Percentiles rank a stretch among this genome's conserved stretches.
Evolutionary conservation across 2,329 filamentous ascomycete species (phyloP).

Genomic region (Monilinia vaccinii-corymbosi): DNA sequence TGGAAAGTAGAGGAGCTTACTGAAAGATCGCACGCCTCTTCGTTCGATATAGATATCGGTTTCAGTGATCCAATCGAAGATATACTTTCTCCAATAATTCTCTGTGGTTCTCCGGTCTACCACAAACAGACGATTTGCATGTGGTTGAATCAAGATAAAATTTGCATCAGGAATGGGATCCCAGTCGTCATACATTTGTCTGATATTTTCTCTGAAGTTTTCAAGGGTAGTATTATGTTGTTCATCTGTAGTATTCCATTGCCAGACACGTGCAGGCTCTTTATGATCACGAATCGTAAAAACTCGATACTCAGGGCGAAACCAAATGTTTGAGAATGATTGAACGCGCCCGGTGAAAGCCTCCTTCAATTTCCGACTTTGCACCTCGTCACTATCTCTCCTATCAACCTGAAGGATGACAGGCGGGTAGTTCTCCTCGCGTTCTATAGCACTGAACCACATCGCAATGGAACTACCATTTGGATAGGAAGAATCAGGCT

Average conservation of each 20-base stretch:
- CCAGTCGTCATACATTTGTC: constrained; percentile 1
- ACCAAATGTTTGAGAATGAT: constrained; percentile 14
- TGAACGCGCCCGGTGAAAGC: not conserved
- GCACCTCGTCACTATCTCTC: not conserved
- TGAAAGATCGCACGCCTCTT: not conserved
- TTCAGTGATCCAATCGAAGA: constrained; percentile 16
- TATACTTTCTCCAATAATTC: constrained; percentile 9
- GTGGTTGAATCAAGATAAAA: not conserved
- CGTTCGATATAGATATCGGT: not conserved
- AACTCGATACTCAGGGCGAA: constrained; percentile 14
- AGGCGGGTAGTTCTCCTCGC: not conserved
- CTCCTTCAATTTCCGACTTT: not conserved
- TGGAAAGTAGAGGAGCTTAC: not conserved
- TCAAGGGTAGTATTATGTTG: not conserved
- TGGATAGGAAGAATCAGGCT: not conserved
- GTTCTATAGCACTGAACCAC: constrained; percentile 6
- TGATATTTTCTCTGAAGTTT: not conserved
- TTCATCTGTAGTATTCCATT: not conserved
- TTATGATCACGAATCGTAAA: constrained; percentile 6
- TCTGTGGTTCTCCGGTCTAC: constrained; percentile 10
- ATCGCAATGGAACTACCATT: not conserved
- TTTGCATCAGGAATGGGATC: not conserved
- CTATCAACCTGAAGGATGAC: not conserved
- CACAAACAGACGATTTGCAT: not conserved
- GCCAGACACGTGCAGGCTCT: not conserved